Base-by-base conservation (phyloP, 2,329 filamentous ascomycete genomes). In the Monosporascus cannonballus region DNA sequence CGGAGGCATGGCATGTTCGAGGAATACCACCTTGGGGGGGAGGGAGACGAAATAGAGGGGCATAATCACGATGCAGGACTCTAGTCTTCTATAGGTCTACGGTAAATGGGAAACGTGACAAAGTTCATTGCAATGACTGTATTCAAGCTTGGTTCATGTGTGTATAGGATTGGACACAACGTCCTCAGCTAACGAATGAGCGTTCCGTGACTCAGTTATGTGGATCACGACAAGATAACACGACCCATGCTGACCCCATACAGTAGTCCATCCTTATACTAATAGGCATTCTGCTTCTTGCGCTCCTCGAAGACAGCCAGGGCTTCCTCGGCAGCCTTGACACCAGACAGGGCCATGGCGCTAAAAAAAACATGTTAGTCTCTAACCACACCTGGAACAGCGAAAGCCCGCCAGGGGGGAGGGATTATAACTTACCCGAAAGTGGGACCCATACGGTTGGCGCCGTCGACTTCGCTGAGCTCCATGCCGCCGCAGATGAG, bases 401-500 rank as follows among this genome's bases (percentile, higher is more conserved):
- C 9, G 9, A 5, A 14, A 34, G 30, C 11, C 30, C 11, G 11
- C 30, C 17, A 3, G 2, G 36, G 36, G 36, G 11, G 22, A 27
- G 25, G 6, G 30, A 49, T 47, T 22, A 24, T n/a, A 14, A 54
- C 59, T 58, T 57, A 61, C 59, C 62, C 66, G 20, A 68, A 68
- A 15, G 66, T 68, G 8, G 66, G 66, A 68, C 86, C 92, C 91
- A 96, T 96, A 50, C 91, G 83, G 75, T 95, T 95, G 56, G 90
- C 89, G 18, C 90, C 91, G 65, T 96, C 91, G 34, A 96, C 85
- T 73, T 96, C 91, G 54, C 85, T 89, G 60, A 96, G 76, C 72
- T 96, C 91, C 91, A 96, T 96, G 39, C 91, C 92, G 50, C 91
- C 92, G n/a, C 95, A 87, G 64, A 96, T 90, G 58, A 96, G 76